phyloP scores from a whole-genome alignment of 306 rosid genomes.

The Cyamopsis tetragonoloba region DNA sequence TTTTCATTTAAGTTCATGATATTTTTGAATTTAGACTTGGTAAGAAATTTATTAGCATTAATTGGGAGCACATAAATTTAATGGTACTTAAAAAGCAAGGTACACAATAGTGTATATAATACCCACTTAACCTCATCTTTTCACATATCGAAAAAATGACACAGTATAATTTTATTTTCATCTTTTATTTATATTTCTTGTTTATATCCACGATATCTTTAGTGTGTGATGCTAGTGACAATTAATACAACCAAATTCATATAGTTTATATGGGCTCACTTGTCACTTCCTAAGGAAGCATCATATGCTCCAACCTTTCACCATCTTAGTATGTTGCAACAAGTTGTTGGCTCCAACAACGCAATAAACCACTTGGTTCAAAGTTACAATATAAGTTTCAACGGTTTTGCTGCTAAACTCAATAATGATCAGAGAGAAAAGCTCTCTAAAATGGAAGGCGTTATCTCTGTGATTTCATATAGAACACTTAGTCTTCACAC shows the following conservation, averaged over 20 bases:
- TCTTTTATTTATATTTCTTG: no score
- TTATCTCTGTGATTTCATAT: constrained; percentile 46
- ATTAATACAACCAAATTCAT: neutral
- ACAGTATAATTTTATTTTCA: no score
- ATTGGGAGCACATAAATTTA: no score
- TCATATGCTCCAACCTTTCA: constrained; percentile 7
- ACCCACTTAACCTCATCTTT: no score
- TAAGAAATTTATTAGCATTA: no score
- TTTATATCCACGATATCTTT: no score
- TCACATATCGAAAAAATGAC: no score
- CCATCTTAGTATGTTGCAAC: constrained; percentile 13
- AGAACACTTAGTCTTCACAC: constrained; percentile 29
- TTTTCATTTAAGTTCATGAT: no score
- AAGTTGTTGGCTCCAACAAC: neutral
- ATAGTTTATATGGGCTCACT: constrained; percentile 14
- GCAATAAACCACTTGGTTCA: neutral
- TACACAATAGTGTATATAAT: no score
- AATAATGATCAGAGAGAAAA: neutral
- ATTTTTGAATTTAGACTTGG: no score
- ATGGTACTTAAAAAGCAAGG: no score
- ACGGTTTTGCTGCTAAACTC: constrained; percentile 25
- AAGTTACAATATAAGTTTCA: constrained; percentile 27
- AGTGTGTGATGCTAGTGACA: neutral
- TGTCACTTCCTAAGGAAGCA: neutral
- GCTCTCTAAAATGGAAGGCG: constrained; percentile 3